Base-by-base conservation (phyloP, 2,329 filamentous ascomycete genomes). In the Neobulgaria alba region DNA sequence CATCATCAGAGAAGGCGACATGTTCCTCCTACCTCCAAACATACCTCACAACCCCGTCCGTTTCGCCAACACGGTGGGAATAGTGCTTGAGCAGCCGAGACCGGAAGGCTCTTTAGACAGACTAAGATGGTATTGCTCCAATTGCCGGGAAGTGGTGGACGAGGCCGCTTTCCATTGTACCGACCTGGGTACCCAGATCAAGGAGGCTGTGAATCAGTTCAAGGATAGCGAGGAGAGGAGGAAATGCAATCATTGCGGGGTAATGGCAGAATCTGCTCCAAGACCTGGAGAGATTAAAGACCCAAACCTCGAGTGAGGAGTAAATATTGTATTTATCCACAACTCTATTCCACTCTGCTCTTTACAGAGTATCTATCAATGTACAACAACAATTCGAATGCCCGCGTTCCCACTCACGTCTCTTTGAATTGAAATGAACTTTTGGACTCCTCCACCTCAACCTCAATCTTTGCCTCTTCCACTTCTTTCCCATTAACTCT, bases 41-140 rank as follows among this genome's bases (percentile, higher is more conserved):
- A 92, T 84, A n/a, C 90, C 90, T 18, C 90, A 96, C 66, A 95
- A 94, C 63, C 90, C 92, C 0, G 86, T 96, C 23, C 79, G 90
- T 43, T 96, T 95, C 65, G 84, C 83, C 57, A 71, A 94, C 65
- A 95, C 90, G 0, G 87, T 96, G n/a, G 90, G 90, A 21, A 72
- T 96, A 36, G 90, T 96, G 23, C 70, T 96, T 43, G 90, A 96
- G 70, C 86, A 94, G 69, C 76, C 77, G 30, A 72, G 92, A 9
- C 85, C 85, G 0, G 66, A 72, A 29, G 77, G 64, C 3, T 79
- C 77, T 19, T 50, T 89, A 42, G 90, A 96, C 68, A 73, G 74
- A 41, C 74, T 96, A 75, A 71, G 87, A 49, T 96, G 89, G 90
- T 96, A 96, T 66, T 96, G 92, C 65, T 67, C 45, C 17, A 65